Percentiles rank a stretch among this genome's conserved stretches.
Conservation (phyloP, 2,329 filamentous ascomycete species). For the Sodiomyces alkalinus region DNA sequence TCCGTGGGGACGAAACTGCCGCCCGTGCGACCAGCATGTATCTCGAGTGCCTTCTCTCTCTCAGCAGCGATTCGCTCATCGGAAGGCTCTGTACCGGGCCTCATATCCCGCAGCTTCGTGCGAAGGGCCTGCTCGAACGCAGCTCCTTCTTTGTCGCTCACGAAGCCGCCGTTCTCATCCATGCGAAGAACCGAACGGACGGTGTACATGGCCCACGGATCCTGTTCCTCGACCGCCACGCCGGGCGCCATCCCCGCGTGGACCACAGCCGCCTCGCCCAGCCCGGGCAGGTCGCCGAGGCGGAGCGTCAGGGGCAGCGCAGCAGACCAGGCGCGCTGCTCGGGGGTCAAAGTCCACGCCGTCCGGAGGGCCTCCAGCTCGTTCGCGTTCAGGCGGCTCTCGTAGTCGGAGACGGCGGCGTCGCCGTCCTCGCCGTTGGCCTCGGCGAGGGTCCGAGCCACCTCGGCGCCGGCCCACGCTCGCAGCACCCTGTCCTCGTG, state of each 20-base stretch:
- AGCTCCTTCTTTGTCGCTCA: too few species aligned
- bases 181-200: too few species aligned
- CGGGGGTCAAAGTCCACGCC: slow-evolving; percentile 28
- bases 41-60: neutral
- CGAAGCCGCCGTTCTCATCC: too few species aligned
- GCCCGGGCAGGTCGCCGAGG: slow-evolving; percentile 43
- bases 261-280: slow-evolving; percentile 45
- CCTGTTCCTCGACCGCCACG: slow-evolving; percentile 50
- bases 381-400: slow-evolving; percentile 16
- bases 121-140: too few species aligned
- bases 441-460: slow-evolving; percentile 9
- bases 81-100: too few species aligned
- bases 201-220: slow-evolving; percentile 64
- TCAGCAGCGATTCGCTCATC: neutral
- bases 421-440: slow-evolving; percentile 12
- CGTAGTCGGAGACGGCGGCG: slow-evolving; percentile 7
- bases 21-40: too few species aligned
- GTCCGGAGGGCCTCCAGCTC: slow-evolving; percentile 42
- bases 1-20: slow-evolving; percentile 27
- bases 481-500: slow-evolving; percentile 81
- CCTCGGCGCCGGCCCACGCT: slow-evolving; percentile 24
- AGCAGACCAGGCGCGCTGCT: slow-evolving; percentile 55
- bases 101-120: too few species aligned
- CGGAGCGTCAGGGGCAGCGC: slow-evolving; percentile 64
- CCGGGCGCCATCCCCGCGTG: slow-evolving; percentile 78